Evolutionary conservation across 768 basidiomycete species (phyloP).

Genomic region (Lentinula boryana): DNA sequence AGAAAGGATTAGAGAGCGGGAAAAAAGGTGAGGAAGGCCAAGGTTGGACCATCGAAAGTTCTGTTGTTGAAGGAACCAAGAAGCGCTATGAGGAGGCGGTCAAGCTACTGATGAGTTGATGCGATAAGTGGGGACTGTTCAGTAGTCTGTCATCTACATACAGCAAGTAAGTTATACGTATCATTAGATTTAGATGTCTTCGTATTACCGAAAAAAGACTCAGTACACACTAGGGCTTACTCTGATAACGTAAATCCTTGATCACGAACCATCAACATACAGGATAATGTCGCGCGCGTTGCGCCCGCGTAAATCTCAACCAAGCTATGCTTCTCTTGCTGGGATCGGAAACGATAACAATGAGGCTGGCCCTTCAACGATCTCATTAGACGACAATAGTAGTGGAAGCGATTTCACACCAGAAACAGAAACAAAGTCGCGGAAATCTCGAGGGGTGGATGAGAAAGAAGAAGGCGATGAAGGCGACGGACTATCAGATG

Average conservation of each 20-base stretch:
- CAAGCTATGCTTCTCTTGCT: conserved; percentile 40
- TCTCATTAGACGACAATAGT: conserved; percentile 26
- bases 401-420: conserved; percentile 56
- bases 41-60: conserved; percentile 75
- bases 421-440: conserved; percentile 20
- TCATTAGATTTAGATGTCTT: no score
- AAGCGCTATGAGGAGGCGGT: conserved; percentile 77
- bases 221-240: background rate
- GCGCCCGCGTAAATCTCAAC: conserved; percentile 46
- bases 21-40: conserved; percentile 56
- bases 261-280: background rate
- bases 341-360: conserved; percentile 22
- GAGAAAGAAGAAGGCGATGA: conserved; percentile 16
- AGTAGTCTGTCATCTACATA: background rate
- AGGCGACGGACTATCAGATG: conserved; percentile 15
- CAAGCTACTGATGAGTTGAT: conserved; percentile 38
- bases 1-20: conserved; percentile 74
- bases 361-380: conserved; percentile 32
- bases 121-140: background rate
- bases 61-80: conserved; percentile 72
- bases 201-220: background rate
- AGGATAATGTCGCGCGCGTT: conserved; percentile 35
- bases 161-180: background rate
- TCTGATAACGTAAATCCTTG: background rate
- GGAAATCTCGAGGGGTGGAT: background rate